Evolutionary conservation across 768 basidiomycete genomes (phyloP), one percentile per base, ranked within the genome.

Genomic region (Saitozyma sp.): DNA sequence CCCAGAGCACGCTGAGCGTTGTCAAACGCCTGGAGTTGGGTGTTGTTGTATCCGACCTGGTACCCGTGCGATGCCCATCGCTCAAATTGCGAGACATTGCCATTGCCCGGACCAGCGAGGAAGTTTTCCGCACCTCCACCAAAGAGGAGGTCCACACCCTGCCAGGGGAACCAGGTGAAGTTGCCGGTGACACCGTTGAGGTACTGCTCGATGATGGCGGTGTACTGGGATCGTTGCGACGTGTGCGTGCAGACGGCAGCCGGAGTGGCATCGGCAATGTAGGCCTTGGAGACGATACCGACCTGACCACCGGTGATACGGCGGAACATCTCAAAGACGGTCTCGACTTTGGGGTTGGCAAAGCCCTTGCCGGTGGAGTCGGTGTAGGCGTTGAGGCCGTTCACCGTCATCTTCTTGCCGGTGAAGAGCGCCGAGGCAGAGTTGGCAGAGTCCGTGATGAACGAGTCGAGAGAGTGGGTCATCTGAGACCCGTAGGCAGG

Each of bases 361-460:
- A 64, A 76, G 11, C 67, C 62, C 29, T 70, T 60, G 3, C 69
- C 69, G 17, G 78, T 78, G 16, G 70, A 71, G 56, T 58, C 46
- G 54, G 69, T 69, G 68, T 79, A 81, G 14, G 73, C 77, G 58
- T 78, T 78, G 14, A 80, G 64, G 38, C 78, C 80, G 62, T 81
- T 81, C 29, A 81, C 80, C 41, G 80, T 80, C 42, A 73, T 68
- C 54, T 70, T 73, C 56, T 72, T 75, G 39, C 81, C 81, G 2
- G 78, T 64, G 65, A 75, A 77, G 13, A 82, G 69, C 0, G 81
- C 77, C 2, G 80, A 78, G 5, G 81, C 81, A 2, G 76, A 79
- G 71, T 81, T 82, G 69, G 81, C 81, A 7, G 78, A 79, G 58
- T 79, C 77, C 60, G 76, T 78, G 64, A 79, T 79, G 71, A 78